phyloP scores from a whole-genome alignment of 331 rosid genomes.

The Acacia pycnantha region DNA sequence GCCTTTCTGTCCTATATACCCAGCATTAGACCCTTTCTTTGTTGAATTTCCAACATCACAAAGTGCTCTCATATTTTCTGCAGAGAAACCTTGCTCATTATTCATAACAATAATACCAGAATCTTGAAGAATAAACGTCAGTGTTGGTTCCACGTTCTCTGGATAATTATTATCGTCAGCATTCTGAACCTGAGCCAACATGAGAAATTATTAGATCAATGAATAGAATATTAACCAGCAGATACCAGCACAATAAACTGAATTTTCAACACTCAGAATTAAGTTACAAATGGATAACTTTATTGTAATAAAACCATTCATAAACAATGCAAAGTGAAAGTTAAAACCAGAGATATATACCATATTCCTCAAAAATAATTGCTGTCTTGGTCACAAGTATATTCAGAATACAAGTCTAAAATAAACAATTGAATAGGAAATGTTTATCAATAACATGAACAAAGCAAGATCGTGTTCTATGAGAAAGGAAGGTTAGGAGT shows the following conservation, averaged over 20 bases:
- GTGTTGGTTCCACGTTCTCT: slow-evolving; percentile 76
- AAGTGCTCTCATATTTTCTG: slow-evolving; percentile 85
- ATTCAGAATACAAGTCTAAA: neutral
- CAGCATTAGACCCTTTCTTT: slow-evolving; percentile 86
- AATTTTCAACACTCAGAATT: slow-evolving; percentile 8
- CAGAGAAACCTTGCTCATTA: slow-evolving; percentile 85
- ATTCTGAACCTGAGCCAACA: slow-evolving; percentile 84
- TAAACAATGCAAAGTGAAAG: slow-evolving; percentile 15
- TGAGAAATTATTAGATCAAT: slow-evolving; percentile 23
- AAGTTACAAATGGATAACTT: slow-evolving; percentile 7
- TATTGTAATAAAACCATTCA: neutral
- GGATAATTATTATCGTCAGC: slow-evolving; percentile 92
- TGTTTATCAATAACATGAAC: neutral
- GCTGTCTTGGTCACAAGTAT: neutral
- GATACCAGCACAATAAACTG: slow-evolving; percentile 2
- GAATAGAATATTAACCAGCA: slow-evolving; percentile 22
- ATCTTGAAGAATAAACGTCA: slow-evolving; percentile 81
- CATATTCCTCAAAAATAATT: neutral
- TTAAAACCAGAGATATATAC: neutral
- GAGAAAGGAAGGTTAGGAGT: neutral
- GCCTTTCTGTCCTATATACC: slow-evolving; percentile 97
- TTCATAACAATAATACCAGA: slow-evolving; percentile 76
- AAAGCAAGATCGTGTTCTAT: neutral
- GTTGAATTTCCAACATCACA: slow-evolving; percentile 98
- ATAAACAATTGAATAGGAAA: neutral